Base-by-base conservation (phyloP, 192 early-diverging fungal genomes). In the Dimargaris cristalligena region DNA sequence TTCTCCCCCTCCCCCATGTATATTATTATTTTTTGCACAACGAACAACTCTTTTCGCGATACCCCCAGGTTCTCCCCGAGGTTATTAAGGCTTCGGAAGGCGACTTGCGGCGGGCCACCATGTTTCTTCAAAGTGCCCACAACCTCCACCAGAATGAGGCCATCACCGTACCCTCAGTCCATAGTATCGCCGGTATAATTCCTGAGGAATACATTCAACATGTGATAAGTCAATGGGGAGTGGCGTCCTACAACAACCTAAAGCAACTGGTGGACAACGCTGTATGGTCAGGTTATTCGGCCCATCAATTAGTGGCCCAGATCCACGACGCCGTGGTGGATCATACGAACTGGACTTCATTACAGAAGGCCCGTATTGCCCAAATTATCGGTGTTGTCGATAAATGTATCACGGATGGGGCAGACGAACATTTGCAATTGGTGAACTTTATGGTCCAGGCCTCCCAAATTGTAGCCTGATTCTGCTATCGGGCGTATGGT, bases 61-160 rank as follows among this genome's bases (percentile, higher is more conserved):
- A n/a, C n/a, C n/a, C n/a, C n/a, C n/a, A n/a, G n/a, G n/a, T 86
- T 9, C 33, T 91, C 25, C 68, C 73, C 18, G 73, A 78, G 20
- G 62, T 94, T 49, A 78, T 92, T 20, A 70, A 74, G 35, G 73
- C 83, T 0, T 84, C 92, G 0, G 84, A 87, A 47, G 94, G 94
- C 28, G 93, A 98, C 73, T 61, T 98, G 63, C 76, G 94, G 38
- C 89, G 89, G 65, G 86, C 91, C 0, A 94, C 90, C 60, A 96
- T 89, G 77, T 81, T 80, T 33, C 74, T 98, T 44, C 92, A 98
- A 71, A 91, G 83, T 69, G 91, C 85, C 2, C 74, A 72, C 26
- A 73, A 77, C 2, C 64, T 91, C 50, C 74, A 81, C 44, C 68
- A 71, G 32, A 60, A 60, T 16, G 70, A 71, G 6, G 59, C 63